Base-by-base conservation (phyloP, 2,329 filamentous ascomycete species). In the Ilyonectria mors-panacis region DNA sequence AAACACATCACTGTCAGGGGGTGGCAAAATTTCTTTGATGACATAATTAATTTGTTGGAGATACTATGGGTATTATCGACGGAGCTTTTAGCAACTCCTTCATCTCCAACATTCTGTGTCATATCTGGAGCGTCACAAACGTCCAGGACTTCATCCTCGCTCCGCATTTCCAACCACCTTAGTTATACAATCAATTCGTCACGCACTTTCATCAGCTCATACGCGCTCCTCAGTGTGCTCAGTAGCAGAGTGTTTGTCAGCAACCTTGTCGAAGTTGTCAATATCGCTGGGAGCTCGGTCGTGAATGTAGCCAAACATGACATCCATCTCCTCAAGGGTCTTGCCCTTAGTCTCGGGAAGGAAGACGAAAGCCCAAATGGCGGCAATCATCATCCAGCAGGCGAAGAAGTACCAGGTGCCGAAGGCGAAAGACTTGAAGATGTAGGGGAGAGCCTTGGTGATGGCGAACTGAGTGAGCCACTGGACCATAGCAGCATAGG, bases 361-460 rank as follows among this genome's bases (percentile, higher is more conserved):
- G 59, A 87, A 82, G 76, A 87, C 85, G 68, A 81, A 88, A 3
- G 85, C 82, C 78, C 84, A 88, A 28, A 85, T 63, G 10, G 82
- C 79, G 6, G 85, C 84, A 12, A 81, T 73, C 7, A 88, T 76
- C 80, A 87, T 86, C 73, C 85, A 82, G 2, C 81, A 81, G 1
- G 85, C 87, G 68, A 89, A 89, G 78, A 89, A 88, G 77, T 88
- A 87, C 80, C 86, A 89, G 2, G 85, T 85, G 6, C 87, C 87
- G 71, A 84, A 88, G 23, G 79, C 78, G 10, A 85, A 77, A 0
- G 78, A 79, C 47, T 75, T 79, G 67, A 85, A 81, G 50, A 85
- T 85, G 65, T 84, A 85, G 0, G 83, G 83, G 2, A 84, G 74
- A 0, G 82, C 78, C 63, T 84, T 83, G 10, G 81, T 83, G 60